phyloP scores from a whole-genome alignment of 331 rosid species.

The Malus hybrid region DNA sequence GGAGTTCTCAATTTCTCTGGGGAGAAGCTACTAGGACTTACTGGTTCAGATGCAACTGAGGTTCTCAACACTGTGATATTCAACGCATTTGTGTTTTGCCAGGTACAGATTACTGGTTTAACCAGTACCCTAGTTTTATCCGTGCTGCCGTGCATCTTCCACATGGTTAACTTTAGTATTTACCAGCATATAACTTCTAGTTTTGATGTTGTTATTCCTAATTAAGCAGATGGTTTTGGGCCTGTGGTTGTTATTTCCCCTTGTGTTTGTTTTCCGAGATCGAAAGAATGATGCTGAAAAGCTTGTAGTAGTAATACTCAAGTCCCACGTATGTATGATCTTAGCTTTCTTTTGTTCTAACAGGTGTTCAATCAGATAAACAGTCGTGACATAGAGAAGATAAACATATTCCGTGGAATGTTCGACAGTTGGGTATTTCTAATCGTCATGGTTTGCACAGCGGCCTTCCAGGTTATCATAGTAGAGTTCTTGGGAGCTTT shows the following conservation, averaged over 20 bases:
- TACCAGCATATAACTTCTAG: not conserved
- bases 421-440: conserved; percentile 71
- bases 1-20: conserved; percentile 60
- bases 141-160: not conserved
- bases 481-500: conserved; percentile 82
- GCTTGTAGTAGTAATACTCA: not conserved
- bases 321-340: not conserved
- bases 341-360: not conserved
- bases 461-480: conserved; percentile 60
- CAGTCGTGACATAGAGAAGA: conserved; percentile 83
- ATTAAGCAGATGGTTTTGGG: not conserved
- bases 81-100: conserved; percentile 93
- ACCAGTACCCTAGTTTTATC: not conserved
- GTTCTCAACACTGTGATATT: conserved; percentile 79
- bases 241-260: not conserved
- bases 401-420: conserved; percentile 79
- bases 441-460: conserved; percentile 48
- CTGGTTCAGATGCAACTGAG: conserved; percentile 55
- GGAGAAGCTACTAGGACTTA: conserved; percentile 46
- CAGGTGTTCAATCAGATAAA: conserved; percentile 94
- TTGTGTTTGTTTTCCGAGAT: not conserved
- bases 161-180: not conserved
- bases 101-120: conserved; percentile 37
- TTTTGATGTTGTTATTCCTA: not conserved
- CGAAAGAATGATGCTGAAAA: not conserved